phyloP scores from a whole-genome alignment of 495 filamentous ascomycete species.

The Neurospora sp. region DNA sequence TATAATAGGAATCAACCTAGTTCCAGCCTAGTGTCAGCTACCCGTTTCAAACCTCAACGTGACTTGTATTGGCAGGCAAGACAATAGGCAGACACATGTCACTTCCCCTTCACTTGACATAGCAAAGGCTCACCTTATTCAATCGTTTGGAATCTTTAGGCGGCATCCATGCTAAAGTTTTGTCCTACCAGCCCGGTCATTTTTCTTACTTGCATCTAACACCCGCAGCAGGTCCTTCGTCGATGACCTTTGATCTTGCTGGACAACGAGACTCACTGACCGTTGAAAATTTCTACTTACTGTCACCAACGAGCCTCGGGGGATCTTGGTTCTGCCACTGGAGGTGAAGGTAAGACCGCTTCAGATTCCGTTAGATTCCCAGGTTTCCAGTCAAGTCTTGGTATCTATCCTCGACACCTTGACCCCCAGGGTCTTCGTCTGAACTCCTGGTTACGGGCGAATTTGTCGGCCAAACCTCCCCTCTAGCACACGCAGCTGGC shows the following conservation, averaged over 20 bases:
- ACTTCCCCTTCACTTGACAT: background rate
- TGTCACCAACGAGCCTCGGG: background rate
- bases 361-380: background rate
- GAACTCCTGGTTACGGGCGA: background rate
- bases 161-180: background rate
- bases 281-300: background rate
- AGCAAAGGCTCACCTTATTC: background rate
- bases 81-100: background rate
- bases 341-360: background rate
- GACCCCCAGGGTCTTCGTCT: background rate
- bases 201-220: background rate
- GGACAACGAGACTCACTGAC: background rate
- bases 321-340: background rate
- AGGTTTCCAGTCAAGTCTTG: background rate
- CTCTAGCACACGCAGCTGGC: background rate
- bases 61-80: background rate
- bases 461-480: background rate
- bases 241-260: background rate
- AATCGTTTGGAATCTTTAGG: background rate
- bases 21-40: background rate
- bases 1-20: background rate
- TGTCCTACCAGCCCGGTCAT: background rate
- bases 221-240: background rate
- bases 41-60: background rate
- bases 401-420: background rate